These are phyloP conservation scores for Neurospora intermedia DNA, from an alignment of 495 filamentous ascomycete genomes.

Conservation along the genomic window DNA sequence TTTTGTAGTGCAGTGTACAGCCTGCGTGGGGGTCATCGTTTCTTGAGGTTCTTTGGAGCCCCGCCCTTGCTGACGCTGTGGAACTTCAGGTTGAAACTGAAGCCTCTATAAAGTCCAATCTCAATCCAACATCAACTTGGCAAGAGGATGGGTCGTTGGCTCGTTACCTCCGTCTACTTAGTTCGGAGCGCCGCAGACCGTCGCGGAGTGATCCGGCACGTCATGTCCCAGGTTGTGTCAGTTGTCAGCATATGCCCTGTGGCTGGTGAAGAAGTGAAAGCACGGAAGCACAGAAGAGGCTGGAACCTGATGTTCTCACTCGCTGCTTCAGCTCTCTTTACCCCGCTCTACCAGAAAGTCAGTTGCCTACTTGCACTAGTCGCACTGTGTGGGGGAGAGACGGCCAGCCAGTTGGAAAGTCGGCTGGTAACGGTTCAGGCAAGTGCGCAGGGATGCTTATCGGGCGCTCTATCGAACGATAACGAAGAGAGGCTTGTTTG, in stretches of 20 bases:
- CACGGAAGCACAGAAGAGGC: neutral
- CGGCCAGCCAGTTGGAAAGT: neutral
- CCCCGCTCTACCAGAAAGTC: neutral
- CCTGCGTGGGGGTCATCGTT: neutral
- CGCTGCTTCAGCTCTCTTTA: neutral
- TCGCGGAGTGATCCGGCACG: neutral
- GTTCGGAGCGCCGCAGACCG: neutral
- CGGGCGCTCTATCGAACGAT: neutral
- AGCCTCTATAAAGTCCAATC: neutral
- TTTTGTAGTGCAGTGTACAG: neutral
- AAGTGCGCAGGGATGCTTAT: neutral
- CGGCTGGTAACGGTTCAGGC: neutral
- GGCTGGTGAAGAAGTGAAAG: neutral
- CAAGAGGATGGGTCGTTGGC: neutral
- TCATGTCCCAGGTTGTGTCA: neutral
- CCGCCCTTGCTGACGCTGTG: neutral
- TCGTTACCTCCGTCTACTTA: neutral
- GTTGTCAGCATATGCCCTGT: neutral
- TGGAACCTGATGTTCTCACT: neutral
- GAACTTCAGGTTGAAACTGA: neutral
- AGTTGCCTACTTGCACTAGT: neutral
- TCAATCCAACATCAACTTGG: neutral
- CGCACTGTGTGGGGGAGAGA: neutral
- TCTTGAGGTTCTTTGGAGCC: neutral
- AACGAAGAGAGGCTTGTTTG: neutral